Evolutionary conservation across 345 rosid genomes (phyloP).

Genomic region (Acer saccharum): DNA sequence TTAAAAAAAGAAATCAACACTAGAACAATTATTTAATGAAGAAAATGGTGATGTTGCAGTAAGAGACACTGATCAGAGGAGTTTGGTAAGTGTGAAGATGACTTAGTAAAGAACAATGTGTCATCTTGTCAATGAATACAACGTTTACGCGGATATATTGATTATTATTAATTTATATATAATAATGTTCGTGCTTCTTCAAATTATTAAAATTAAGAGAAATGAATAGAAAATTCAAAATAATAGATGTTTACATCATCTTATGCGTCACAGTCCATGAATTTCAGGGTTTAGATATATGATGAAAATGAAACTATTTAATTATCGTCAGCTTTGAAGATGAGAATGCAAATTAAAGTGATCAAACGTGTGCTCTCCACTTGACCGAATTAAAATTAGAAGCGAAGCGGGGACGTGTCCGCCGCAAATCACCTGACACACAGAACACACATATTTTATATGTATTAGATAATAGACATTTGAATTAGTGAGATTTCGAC

Average conservation of each 20-base stretch:
- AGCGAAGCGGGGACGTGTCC: neutral
- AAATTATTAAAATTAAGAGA: neutral
- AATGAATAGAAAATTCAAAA: neutral
- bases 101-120: slow-evolving; percentile 9
- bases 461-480: neutral
- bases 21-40: neutral
- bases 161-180: neutral
- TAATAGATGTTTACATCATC: slow-evolving; percentile 33
- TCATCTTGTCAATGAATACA: neutral
- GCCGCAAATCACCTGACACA: slow-evolving; percentile 9
- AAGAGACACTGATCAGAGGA: slow-evolving; percentile 17
- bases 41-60: slow-evolving; percentile 20
- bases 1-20: too few species aligned
- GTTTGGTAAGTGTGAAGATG: slow-evolving; percentile 21
- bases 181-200: neutral
- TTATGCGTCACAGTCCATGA: slow-evolving; percentile 35
- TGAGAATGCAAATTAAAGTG: neutral
- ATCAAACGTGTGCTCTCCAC: slow-evolving; percentile 19
- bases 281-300: slow-evolving; percentile 5
- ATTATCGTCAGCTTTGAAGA: neutral
- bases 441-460: neutral
- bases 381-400: neutral
- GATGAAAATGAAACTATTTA: neutral
- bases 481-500: slow-evolving; percentile 2
- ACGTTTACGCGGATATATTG: neutral